Conservation (phyloP, 129 eudicot genomes). For the Tagetes patula region DNA sequence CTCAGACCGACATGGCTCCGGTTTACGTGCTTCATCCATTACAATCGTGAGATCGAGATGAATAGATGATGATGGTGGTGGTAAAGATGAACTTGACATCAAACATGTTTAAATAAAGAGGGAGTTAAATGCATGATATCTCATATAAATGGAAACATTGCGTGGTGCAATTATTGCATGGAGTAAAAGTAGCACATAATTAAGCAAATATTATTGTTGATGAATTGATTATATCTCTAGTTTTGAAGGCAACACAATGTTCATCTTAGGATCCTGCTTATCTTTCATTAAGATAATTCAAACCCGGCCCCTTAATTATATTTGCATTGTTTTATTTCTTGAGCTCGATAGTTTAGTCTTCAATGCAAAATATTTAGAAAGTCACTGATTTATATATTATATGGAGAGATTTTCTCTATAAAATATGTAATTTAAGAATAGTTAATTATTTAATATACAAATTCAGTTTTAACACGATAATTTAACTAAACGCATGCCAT, state of each 20-base stretch:
- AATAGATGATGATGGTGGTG: background rate
- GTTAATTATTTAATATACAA: background rate
- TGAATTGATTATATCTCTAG: constrained; percentile 40
- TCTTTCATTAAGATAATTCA: constrained; percentile 26
- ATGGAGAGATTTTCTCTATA: constrained; percentile 24
- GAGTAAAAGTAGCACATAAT: constrained; percentile 42
- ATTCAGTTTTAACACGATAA: constrained; percentile 20
- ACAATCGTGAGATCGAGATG: background rate
- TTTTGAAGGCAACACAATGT: constrained; percentile 35
- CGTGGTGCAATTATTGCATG: constrained; percentile 43
- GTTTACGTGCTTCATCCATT: constrained; percentile 31
- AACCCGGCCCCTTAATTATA: background rate
- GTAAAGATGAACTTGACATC: constrained; percentile 17
- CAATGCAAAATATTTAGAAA: constrained; percentile 33
- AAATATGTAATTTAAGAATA: constrained; percentile 2
- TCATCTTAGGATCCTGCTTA: constrained; percentile 29
- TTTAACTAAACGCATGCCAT: constrained; percentile 17
- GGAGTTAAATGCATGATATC: constrained; percentile 46
- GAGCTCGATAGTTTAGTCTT: constrained; percentile 29
- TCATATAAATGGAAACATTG: constrained; percentile 43
- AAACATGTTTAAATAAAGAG: constrained; percentile 39
- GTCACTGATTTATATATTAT: constrained; percentile 24
- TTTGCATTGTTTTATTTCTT: constrained; percentile 21
- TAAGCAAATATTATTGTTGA: constrained; percentile 29
- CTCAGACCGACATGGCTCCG: constrained; percentile 49